phyloP scores from a whole-genome alignment of 441 rosid genomes.

The Populus hybrid region DNA sequence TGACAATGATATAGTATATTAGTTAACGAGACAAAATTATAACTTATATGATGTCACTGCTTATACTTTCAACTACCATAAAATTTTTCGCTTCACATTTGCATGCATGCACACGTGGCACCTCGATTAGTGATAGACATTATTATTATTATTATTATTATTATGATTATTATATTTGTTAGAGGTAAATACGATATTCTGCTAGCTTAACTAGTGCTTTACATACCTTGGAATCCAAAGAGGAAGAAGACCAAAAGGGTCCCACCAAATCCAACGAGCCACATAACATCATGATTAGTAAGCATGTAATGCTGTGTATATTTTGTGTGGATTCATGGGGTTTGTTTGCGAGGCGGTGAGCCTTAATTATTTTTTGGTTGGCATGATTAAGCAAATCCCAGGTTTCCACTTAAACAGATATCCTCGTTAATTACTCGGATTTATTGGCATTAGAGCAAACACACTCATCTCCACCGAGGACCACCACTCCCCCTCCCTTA shows the following conservation, averaged over 20 bases:
- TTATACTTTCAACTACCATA: neutral
- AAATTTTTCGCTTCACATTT: neutral
- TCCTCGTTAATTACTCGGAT: slow-evolving; percentile 30
- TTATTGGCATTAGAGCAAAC: slow-evolving; percentile 24
- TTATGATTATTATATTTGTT: too few species aligned
- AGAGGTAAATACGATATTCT: slow-evolving; percentile 20
- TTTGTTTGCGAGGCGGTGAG: neutral
- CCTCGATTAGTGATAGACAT: slow-evolving; percentile 23
- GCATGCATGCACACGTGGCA: slow-evolving; percentile 58
- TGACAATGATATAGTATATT: neutral
- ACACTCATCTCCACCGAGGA: neutral
- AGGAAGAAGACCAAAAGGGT: slow-evolving; percentile 23
- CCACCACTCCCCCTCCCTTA: neutral
- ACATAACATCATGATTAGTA: slow-evolving; percentile 49
- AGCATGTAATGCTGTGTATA: slow-evolving; percentile 17
- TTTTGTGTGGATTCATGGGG: neutral
- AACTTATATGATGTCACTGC: neutral
- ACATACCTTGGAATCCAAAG: slow-evolving; percentile 32
- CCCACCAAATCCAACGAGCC: slow-evolving; percentile 75
- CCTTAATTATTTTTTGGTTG: slow-evolving; percentile 12
- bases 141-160: neutral
- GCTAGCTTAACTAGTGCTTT: neutral
- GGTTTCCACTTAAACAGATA: slow-evolving; percentile 26
- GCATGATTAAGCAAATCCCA: slow-evolving; percentile 48
- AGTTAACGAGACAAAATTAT: neutral